Conservation (phyloP, 306 rosid species). For the Datisca glomerata region DNA sequence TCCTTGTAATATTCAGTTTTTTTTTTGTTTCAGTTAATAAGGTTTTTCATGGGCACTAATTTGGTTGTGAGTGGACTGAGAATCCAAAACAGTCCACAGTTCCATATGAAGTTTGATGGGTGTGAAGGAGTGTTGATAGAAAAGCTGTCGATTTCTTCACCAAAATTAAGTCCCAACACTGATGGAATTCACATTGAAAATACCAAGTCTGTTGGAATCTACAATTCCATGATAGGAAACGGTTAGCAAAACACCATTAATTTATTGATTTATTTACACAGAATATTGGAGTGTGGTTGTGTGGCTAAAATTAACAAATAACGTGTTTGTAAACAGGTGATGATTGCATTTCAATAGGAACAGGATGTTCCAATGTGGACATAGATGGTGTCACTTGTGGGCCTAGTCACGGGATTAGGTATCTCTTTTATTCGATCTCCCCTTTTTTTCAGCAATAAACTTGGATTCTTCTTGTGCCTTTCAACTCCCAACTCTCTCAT, state of each 20-base stretch:
- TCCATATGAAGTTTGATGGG: constrained; percentile 89
- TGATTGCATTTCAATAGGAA: constrained; percentile 88
- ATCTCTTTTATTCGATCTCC: too few relatives aligned
- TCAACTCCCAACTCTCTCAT: too few relatives aligned
- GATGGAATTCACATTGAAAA: constrained; percentile 87
- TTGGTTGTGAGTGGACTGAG: constrained; percentile 47
- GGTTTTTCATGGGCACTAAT: constrained; percentile 88
- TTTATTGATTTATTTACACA: not conserved
- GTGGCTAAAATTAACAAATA: too few relatives aligned
- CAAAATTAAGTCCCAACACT: constrained; percentile 89
- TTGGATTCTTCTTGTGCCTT: too few relatives aligned
- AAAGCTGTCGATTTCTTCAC: constrained; percentile 59
- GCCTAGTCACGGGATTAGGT: constrained; percentile 96
- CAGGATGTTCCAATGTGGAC: constrained; percentile 69
- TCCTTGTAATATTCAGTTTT: not conserved
- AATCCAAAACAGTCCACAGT: constrained; percentile 74
- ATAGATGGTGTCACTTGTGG: constrained; percentile 83
- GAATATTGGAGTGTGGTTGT: too few relatives aligned
- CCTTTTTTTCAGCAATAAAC: too few relatives aligned
- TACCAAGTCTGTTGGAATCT: constrained; percentile 53
- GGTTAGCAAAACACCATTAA: constrained; percentile 23
- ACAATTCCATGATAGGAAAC: constrained; percentile 65
- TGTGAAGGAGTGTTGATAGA: constrained; percentile 74
- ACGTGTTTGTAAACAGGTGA: too few relatives aligned
- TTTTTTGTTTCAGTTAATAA: constrained; percentile 37